Evolutionary conservation across 2,329 filamentous ascomycete species (phyloP), one percentile per base, ranked within the genome.

Genomic region (Colletotrichum orchidophilum): DNA sequence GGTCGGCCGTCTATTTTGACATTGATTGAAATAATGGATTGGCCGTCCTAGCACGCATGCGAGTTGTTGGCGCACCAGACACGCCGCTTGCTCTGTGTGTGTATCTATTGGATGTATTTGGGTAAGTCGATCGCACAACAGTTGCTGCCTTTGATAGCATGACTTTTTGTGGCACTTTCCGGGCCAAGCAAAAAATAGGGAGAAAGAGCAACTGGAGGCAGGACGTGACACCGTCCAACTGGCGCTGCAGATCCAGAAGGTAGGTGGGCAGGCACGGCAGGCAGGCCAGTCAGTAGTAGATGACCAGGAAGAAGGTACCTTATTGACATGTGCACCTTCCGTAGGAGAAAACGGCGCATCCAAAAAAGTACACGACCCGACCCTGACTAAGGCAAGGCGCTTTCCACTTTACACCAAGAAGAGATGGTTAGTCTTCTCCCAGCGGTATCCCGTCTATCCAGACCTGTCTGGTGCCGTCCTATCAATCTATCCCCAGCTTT

Each of bases 1-100:
- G 69, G 49, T 63, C 53, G 42, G 66, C 53, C 58, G 27, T 67
- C 42, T 27, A n/a, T 57, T 68, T 46, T 69, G 46, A 69, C 64
- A 63, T 62, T 53, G 46, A 61, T 21, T 65, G 63, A 35, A 52
- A 35, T 35, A 42, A 62, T 52, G 33, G 63, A 49, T 29, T 13
- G n/a, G 31, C 61, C 24, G 58, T 33, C 15, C 46, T 18, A 39
- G 29, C 49, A 49, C 57, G 15, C 33, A 21, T 13, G 27, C 24
- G 15, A 33, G 15, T 39, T 33, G 29, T 29, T 24, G n/a, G 27
- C 29, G 52, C 52, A 29, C 15, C 52, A 54, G 52, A 27, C 39
- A 46, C 39, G 39, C 52, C 27, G 21, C n/a, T 52, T 26, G 49
- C 49, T 52, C n/a, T 50, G 15, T 21, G 3, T 33, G 31, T 12